A percentile compares a stretch with the other conserved stretches of the same genome.
Conservation (phyloP, 768 basidiomycete genomes). For the Pleurotus platypus region DNA sequence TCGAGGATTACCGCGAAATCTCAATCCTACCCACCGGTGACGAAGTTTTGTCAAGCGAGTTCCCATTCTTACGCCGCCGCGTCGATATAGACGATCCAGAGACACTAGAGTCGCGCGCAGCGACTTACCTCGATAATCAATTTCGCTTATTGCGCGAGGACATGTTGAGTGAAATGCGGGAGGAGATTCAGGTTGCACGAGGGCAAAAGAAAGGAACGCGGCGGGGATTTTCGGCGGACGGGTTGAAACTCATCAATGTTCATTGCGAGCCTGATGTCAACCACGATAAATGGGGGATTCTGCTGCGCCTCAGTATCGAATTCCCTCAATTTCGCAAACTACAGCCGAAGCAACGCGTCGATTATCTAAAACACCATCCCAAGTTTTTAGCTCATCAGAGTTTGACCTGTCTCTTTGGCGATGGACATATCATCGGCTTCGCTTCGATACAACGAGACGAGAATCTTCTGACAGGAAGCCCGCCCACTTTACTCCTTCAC, state of each 20-base stretch:
- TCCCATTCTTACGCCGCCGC: conserved; percentile 47
- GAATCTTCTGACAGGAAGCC: conserved; percentile 40
- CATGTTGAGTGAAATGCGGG: conserved; percentile 54
- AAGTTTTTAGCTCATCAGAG: conserved; percentile 53
- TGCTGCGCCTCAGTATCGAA: conserved; percentile 31
- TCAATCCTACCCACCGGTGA: conserved; percentile 62
- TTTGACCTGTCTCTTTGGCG: conserved; percentile 46
- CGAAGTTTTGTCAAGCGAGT: conserved; percentile 43
- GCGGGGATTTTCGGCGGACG: conserved; percentile 34
- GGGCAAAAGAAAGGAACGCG: conserved; percentile 34
- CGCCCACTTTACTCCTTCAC: conserved; percentile 51
- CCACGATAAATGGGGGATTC: conserved; percentile 36
- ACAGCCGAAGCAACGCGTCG: conserved; percentile 29
- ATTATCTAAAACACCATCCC: conserved; percentile 31
- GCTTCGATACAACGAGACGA: conserved; percentile 54
- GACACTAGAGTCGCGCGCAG: conserved; percentile 29
- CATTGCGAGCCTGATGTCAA: conserved; percentile 25
- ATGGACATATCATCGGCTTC: conserved; percentile 47
- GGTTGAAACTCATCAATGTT: conserved; percentile 31
- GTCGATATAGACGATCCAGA: conserved; percentile 39
- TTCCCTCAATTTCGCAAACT: conserved; percentile 29
- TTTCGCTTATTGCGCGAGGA: conserved; percentile 65
- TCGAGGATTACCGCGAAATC: conserved; percentile 54
- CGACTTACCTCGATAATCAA: conserved; percentile 60
- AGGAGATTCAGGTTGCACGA: conserved; percentile 45